Evolutionary conservation across 495 filamentous ascomycete genomes (phyloP).

Genomic region (Talaromyces nanjingensis): DNA sequence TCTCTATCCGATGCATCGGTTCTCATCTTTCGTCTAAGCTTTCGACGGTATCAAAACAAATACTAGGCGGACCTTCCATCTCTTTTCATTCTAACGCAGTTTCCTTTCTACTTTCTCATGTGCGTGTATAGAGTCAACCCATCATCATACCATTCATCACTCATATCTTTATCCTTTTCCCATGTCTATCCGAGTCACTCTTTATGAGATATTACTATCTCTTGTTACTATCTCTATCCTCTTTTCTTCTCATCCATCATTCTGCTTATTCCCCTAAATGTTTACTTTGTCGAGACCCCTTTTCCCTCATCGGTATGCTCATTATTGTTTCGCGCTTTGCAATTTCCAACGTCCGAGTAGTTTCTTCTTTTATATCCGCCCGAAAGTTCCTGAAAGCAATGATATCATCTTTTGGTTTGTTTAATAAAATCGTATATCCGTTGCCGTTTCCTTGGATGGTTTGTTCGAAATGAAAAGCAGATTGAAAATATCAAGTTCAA

Average conservation of each 20-base stretch:
- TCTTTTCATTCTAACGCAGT: not conserved
- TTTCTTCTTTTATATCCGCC: not conserved
- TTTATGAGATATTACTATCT: not conserved
- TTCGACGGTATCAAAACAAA: too few species aligned
- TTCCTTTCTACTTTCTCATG: not conserved
- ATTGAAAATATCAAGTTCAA: not conserved
- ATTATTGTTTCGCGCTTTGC: too few species aligned
- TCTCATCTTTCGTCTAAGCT: too few species aligned
- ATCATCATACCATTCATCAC: not conserved
- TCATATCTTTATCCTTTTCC: not conserved
- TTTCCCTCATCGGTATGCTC: too few species aligned
- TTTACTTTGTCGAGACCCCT: too few species aligned
- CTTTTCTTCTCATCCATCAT: not conserved
- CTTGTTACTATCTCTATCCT: not conserved
- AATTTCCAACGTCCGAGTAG: not conserved
- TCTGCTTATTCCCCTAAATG: not conserved
- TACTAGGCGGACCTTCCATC: not conserved
- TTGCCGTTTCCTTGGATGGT: not conserved
- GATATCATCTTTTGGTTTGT: constrained; percentile 2
- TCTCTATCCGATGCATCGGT: too few species aligned
- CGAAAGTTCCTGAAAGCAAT: not conserved
- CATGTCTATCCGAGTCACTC: not conserved
- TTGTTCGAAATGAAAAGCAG: not conserved
- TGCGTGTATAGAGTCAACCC: constrained; percentile 2
- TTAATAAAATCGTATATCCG: not conserved